These are phyloP conservation scores for Eucalyptus guilfoylei DNA, from an alignment of 345 rosid species.

Conservation along the genomic window DNA sequence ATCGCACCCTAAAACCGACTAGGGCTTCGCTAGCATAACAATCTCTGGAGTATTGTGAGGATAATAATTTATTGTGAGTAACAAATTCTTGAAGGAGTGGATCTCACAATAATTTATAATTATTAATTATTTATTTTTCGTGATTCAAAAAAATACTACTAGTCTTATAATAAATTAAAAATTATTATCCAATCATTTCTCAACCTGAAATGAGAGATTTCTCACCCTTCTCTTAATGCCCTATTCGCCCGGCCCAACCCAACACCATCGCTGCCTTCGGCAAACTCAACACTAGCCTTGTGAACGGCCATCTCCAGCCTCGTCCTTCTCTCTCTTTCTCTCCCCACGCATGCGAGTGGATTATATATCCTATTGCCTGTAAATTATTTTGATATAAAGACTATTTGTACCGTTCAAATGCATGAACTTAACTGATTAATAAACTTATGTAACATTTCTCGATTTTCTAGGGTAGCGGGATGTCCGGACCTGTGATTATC, in stretches of 20 bases:
- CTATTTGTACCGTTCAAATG: background rate
- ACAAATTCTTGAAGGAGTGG: fast-evolving
- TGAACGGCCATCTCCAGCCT: background rate
- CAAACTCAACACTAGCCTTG: background rate
- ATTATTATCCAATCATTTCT: too few relatives aligned
- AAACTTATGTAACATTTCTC: background rate
- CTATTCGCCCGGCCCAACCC: background rate
- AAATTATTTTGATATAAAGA: background rate
- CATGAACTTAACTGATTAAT: background rate
- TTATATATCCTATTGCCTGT: background rate
- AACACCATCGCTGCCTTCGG: background rate
- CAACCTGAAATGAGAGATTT: background rate
- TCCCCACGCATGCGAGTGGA: background rate
- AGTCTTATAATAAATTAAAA: too few relatives aligned
- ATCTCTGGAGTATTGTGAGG: fast-evolving
- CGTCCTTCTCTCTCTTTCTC: background rate
- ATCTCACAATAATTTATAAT: too few relatives aligned
- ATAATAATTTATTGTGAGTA: fast-evolving
- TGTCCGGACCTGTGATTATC: background rate
- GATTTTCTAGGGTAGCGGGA: background rate
- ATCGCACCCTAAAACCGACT: background rate
- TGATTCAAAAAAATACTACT: too few relatives aligned
- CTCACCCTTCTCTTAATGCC: background rate
- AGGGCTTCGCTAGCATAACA: too few relatives aligned
- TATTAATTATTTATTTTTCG: fast-evolving